Evolutionary conservation across 345 rosid species (phyloP).

Genomic region (Crucihimalaya himalaica): DNA sequence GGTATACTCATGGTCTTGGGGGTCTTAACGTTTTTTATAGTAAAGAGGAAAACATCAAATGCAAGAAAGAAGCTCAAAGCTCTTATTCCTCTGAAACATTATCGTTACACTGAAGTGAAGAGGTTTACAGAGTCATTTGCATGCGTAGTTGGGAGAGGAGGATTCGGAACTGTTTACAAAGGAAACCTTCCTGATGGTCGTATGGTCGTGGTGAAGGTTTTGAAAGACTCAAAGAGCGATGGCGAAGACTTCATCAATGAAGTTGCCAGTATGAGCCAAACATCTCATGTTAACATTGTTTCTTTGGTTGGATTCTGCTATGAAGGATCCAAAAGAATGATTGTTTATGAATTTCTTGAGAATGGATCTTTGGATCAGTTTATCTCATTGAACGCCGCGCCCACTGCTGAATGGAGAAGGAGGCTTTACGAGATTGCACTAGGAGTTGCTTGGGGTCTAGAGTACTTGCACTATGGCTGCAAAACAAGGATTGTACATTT

Average conservation of each 20-base stretch:
- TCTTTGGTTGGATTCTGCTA: slow-evolving; percentile 45
- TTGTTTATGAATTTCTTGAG: slow-evolving; percentile 42
- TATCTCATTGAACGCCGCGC: neutral
- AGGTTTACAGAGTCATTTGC: neutral
- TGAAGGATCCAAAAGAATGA: slow-evolving; percentile 35
- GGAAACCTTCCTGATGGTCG: neutral
- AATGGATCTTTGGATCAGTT: slow-evolving; percentile 46
- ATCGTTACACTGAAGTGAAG: neutral
- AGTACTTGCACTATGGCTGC: neutral
- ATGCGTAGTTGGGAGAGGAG: neutral
- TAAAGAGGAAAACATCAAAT: neutral
- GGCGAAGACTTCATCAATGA: slow-evolving; percentile 51
- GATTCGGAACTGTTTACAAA: neutral
- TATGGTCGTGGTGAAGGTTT: neutral
- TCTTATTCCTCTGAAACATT: neutral
- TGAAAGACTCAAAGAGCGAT: neutral
- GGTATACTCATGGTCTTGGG: neutral
- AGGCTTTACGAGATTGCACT: slow-evolving; percentile 34
- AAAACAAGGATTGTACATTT: neutral
- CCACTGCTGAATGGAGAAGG: neutral
- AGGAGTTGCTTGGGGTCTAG: slow-evolving; percentile 45
- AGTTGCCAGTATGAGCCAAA: slow-evolving; percentile 47
- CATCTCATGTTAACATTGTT: slow-evolving; percentile 51
- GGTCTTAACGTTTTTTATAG: neutral
- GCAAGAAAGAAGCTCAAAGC: neutral